These are phyloP conservation scores for Lenwebbia sp. DNA, from an alignment of 345 rosid genomes.

Conservation along the genomic window DNA sequence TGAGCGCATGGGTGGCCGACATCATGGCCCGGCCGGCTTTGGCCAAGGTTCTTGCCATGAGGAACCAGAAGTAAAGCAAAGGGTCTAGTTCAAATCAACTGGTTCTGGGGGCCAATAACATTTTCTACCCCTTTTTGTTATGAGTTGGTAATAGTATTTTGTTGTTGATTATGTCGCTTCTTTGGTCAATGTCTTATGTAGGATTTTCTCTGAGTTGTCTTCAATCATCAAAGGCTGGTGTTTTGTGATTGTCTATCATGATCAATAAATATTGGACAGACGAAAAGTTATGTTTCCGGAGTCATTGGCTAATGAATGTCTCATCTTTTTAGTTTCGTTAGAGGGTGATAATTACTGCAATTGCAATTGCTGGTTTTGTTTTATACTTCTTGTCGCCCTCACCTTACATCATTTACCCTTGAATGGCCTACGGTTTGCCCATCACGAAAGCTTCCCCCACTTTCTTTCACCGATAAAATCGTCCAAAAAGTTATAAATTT, in stretches of 20 bases:
- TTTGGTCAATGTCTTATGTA: not conserved
- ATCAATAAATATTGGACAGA: not conserved
- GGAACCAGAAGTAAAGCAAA: not conserved
- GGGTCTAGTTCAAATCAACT: not conserved
- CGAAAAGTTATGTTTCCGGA: not conserved
- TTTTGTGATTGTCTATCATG: not conserved
- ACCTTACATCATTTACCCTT: not conserved
- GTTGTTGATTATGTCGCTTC: not conserved
- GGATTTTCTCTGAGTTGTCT: no score
- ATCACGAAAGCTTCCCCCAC: not conserved
- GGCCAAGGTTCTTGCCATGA: conserved; percentile 44
- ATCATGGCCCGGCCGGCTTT: conserved; percentile 19
- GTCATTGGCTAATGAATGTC: not conserved
- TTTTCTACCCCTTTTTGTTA: not conserved
- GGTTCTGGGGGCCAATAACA: not conserved
- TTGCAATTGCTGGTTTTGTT: not conserved
- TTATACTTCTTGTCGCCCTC: not conserved
- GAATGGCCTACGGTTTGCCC: not conserved
- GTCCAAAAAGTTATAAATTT: no score
- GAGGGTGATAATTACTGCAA: not conserved
- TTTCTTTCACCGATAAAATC: not conserved
- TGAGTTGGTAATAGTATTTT: not conserved
- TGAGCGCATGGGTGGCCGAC: conserved; percentile 15
- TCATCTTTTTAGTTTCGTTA: not conserved
- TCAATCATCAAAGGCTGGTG: no score